A percentile compares a stretch with the other conserved stretches of the same genome.
Conservation (phyloP, 2,329 filamentous ascomycete species). For the Neopestalotiopsis sp. region DNA sequence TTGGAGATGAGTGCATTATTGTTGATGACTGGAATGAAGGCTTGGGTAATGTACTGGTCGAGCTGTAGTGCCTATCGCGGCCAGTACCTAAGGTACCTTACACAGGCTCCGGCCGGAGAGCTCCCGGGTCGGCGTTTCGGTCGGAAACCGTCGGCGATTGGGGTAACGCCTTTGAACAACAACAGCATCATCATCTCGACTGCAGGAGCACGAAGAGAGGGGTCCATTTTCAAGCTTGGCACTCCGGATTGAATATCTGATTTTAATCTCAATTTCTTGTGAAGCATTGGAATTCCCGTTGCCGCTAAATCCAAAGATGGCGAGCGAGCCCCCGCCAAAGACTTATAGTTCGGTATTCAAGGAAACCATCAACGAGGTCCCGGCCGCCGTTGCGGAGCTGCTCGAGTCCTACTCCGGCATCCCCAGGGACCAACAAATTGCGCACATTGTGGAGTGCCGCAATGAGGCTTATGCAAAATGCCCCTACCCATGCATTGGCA, state of each 20-base stretch:
- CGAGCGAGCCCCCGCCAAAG: constrained; percentile 1
- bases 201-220: background rate
- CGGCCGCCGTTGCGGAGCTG: constrained; percentile 9
- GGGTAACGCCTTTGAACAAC: background rate
- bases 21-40: too few relatives aligned
- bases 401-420: constrained; percentile 16
- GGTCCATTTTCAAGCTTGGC: background rate
- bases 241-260: background rate
- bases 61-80: background rate
- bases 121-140: constrained; percentile 10
- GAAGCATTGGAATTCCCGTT: background rate
- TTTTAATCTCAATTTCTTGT: background rate
- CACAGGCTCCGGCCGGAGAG: constrained; percentile 5
- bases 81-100: background rate
- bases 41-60: too few relatives aligned
- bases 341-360: constrained; percentile 12
- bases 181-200: background rate
- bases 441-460: constrained; percentile 31
- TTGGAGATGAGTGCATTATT: too few relatives aligned
- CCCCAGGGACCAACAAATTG: constrained; percentile 25
- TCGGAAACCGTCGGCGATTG: constrained; percentile 15
- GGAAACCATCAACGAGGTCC: constrained; percentile 11
- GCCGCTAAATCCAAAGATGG: background rate
- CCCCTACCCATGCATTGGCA: constrained; percentile 50
- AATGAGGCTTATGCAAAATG: constrained; percentile 29